Percentiles rank a stretch among this genome's conserved stretches.
These are phyloP conservation scores for Penicillium griseofulvum DNA, from an alignment of 2,329 filamentous ascomycete genomes.

Conservation along the genomic window DNA sequence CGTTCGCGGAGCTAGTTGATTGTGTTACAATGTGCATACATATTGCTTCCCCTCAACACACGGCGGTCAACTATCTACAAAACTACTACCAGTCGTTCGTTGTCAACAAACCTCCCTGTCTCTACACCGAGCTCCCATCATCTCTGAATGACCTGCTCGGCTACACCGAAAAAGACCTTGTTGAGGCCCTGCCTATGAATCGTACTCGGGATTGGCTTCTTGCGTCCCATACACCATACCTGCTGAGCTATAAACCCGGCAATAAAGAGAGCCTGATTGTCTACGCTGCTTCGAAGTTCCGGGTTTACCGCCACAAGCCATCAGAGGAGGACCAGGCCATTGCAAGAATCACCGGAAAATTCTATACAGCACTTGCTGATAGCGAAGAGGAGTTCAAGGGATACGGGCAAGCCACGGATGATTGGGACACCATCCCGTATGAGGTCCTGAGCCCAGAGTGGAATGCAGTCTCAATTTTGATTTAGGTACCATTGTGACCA, in stretches of 20 bases:
- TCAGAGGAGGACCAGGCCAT: neutral
- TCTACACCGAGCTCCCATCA: neutral
- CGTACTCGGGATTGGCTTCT: constrained; percentile 5
- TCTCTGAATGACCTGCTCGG: neutral
- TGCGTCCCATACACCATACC: constrained; percentile 3
- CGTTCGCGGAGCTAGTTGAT: constrained; percentile 4
- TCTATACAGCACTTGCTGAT: neutral
- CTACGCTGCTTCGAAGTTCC: neutral
- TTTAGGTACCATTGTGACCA: neutral
- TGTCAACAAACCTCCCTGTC: constrained; percentile 8
- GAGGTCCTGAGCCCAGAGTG: neutral
- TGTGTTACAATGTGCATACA: constrained; percentile 14
- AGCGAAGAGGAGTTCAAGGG: neutral
- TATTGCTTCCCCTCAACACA: constrained; percentile 11
- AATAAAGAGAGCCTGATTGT: constrained; percentile 4
- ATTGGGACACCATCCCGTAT: neutral
- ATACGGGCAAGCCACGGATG: neutral
- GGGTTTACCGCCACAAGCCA: neutral
- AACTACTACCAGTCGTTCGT: constrained; percentile 12
- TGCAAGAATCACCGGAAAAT: neutral
- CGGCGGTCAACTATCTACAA: constrained; percentile 13
- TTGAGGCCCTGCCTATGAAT: constrained; percentile 6
- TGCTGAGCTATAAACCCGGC: constrained; percentile 1
- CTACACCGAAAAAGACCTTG: constrained; percentile 4
- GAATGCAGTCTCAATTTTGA: neutral